Evolutionary conservation across 495 filamentous ascomycete species (phyloP), one percentile per base, ranked within the genome.

Genomic region (Lasiosphaeriaceae sp.): DNA sequence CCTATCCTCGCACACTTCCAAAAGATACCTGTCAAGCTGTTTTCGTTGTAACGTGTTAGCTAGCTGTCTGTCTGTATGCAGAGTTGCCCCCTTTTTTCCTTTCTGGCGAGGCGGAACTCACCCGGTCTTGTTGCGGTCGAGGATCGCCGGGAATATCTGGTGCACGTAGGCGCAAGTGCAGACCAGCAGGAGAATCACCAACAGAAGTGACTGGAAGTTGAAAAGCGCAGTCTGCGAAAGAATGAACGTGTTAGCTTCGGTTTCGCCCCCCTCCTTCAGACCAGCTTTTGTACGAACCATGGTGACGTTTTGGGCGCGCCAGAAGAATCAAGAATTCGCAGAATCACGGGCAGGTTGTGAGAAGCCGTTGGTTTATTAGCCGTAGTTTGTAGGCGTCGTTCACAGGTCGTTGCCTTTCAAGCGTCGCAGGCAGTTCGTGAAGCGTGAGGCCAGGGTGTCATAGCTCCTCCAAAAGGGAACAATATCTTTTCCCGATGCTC

Each of bases 1-100:
- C 94, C 94, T 66, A 98, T 84, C 58, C 94, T 80, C 29, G 94
- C 94, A 57, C 86, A 94, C 71, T 97, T 97, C 94, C 94, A 98
- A 74, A 98, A 96, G 47, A 94, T 85, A 43, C 92, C 92, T 61
- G 89, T 84, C 14, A 95, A 72, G 21, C 90, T 94, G 67, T 57
- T 51, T 26, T 23, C 14, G 19, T 53, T 45, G 24, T 29, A 47
- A 17, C 21, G 47, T 54, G 54, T 61, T 55, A 60, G 58, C 50
- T 44, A 19, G 19, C 7, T 5, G 19, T 16, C 29, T 16, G 1
- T 23, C 21, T 16, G 31, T 35, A 5, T 20, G 11, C 21, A 44
- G 37, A 31, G 26, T 9, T 31, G 26, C 26, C 26, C 2, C 20
- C 4, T 55, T 23, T 22, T 8, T 20, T 19, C 16, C 39, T 7